Base-by-base conservation (phyloP, 148 eudicot species). In the Camellia granthamiana region DNA sequence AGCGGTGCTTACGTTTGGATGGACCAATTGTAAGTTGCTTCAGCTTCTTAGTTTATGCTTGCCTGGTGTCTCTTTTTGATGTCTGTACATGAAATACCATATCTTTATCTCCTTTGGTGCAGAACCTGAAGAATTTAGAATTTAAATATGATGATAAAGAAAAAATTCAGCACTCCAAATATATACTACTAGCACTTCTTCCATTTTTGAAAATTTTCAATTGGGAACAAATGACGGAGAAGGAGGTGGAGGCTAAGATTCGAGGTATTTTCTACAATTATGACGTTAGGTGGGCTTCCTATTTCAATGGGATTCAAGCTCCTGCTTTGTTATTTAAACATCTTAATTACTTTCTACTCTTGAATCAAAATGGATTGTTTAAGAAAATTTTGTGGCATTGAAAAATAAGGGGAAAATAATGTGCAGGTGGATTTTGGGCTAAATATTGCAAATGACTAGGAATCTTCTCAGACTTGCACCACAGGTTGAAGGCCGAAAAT, bases 1-100 rank as follows among this genome's bases (percentile, higher is more conserved):
- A 85, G 71, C 15, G 75, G 19, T 90, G 93, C 85, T 73, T 88
- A 82, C 84, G 81, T 11, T n/a, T 84, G 74, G 84, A 88, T 49
- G 70, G 23, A 19, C 79, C 75, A 16, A 42, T 44, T 14, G 88
- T 85, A 62, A 2, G 67, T 75, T 69, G 70, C 14, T 64, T 78
- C n/a, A 18, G 38, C 77, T 21, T 42, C 47, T 43, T 41, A 0
- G 0, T 56, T 9, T 43, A 42, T 44, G 49, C 6, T 58, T 68
- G 43, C 14, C 44, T 43, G 9, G 11, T 72, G 58, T 19, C 42
- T 47, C 18, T 49, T 14, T 13, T 14, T 11, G 56, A 62, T 61
- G 52, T 72, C 44, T 41, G 59, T 7, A 19, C 49, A 23, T 49
- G 44, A 72, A 52, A 30, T 43, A 44, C 9, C 23, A 30, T 43